Conservation (phyloP, 768 basidiomycete species). For the Russula earlei region DNA sequence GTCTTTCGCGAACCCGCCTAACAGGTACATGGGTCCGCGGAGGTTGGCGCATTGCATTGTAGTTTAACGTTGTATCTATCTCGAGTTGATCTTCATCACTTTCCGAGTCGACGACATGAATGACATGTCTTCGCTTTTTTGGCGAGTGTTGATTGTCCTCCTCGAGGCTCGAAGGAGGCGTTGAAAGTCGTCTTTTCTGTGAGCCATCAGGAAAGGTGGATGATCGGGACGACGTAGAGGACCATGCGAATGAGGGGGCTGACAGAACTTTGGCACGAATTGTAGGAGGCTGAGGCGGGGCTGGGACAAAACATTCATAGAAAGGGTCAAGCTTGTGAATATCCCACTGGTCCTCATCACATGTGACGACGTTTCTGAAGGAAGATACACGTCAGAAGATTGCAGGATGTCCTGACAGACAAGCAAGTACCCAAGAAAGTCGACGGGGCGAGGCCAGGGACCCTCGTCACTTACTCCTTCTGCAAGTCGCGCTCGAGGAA, state of each 20-base stretch:
- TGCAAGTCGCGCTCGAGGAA: constrained; percentile 55
- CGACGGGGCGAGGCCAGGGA: constrained; percentile 54
- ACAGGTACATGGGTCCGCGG: constrained; percentile 13
- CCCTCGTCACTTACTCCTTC: constrained; percentile 58
- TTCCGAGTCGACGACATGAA: constrained; percentile 21
- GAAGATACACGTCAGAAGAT: neutral
- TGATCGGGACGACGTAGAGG: constrained; percentile 13
- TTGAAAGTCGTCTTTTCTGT: constrained; percentile 14
- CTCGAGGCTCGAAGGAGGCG: constrained; percentile 12
- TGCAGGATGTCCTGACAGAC: neutral
- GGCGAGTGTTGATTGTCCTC: constrained; percentile 3
- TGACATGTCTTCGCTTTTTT: constrained; percentile 13
- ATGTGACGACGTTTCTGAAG: constrained; percentile 38
- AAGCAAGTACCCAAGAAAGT: constrained; percentile 59
- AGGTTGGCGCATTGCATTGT: neutral
- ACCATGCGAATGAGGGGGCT: constrained; percentile 6
- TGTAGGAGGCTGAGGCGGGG: constrained; percentile 21
- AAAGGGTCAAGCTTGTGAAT: constrained; percentile 71
- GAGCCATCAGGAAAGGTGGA: neutral
- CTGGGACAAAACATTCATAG: constrained; percentile 55
- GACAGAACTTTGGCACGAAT: constrained; percentile 22
- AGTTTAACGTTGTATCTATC: constrained; percentile 42
- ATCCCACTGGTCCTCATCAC: constrained; percentile 76
- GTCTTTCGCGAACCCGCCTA: constrained; percentile 12
- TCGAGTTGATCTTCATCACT: constrained; percentile 35